A percentile compares a stretch with the other conserved stretches of the same genome.
Evolutionary conservation across 306 rosid species (phyloP).

Genomic region (Carpinus viminea): DNA sequence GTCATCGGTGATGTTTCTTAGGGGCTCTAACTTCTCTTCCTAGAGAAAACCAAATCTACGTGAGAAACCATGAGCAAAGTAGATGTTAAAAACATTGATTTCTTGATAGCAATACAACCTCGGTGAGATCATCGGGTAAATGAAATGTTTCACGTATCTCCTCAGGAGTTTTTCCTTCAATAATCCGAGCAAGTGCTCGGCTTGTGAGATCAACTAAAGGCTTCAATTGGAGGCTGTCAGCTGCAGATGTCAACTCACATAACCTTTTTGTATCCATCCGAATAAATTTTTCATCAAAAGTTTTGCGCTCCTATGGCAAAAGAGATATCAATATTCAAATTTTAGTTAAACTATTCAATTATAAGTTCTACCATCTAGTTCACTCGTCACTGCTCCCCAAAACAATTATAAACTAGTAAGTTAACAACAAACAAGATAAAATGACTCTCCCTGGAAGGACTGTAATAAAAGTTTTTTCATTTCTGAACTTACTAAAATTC

Average conservation of each 20-base stretch:
- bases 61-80: constrained; percentile 25
- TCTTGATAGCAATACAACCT: constrained; percentile 49
- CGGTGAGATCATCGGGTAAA: constrained; percentile 90
- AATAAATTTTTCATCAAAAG: constrained; percentile 69
- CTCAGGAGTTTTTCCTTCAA: constrained; percentile 92
- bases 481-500: not conserved
- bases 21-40: constrained; percentile 93
- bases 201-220: constrained; percentile 91
- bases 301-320: constrained; percentile 65
- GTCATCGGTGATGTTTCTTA: constrained; percentile 78
- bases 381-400: constrained; percentile 18
- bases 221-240: constrained; percentile 88
- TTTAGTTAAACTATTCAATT: constrained; percentile 22
- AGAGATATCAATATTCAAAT: constrained; percentile 28
- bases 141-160: constrained; percentile 92
- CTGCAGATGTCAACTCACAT: constrained; percentile 86
- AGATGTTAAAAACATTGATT: constrained; percentile 14
- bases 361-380: constrained; percentile 23
- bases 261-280: constrained; percentile 78
- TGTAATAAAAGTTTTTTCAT: not conserved
- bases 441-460: not conserved
- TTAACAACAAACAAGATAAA: constrained; percentile 14
- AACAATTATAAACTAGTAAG: constrained; percentile 7
- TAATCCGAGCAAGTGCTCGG: constrained; percentile 87
- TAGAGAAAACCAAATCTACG: constrained; percentile 40